Evolutionary conservation across 208 protist genomes (phyloP), one percentile per base, ranked within the genome.

Genomic region (Acanthamoeba castellanii): DNA sequence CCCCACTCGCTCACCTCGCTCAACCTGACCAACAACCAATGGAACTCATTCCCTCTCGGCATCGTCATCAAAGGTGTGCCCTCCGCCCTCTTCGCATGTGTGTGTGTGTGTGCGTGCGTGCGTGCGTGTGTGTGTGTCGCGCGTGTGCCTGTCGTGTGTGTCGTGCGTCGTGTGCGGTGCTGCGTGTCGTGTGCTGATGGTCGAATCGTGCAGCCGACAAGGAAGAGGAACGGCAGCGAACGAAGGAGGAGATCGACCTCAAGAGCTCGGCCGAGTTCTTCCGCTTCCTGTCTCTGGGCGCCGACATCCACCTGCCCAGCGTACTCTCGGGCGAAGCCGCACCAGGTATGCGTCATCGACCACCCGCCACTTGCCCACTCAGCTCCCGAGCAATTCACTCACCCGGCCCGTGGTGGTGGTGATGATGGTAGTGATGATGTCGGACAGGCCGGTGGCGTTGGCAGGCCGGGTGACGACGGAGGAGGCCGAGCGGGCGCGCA

Each of bases 211-310:
- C 68, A 76, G 68, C 68, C 18, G 68, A n/a, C 32, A 76, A 76
- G 34, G 68, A 76, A 27, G 68, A 76, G 34, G 8, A 47, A 20
- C 18, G 68, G 34, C 27, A 76, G 34, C 68, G 68, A 25, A 16
- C 3, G 68, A 76, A 76, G 27, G n/a, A 76, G n/a, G 68, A 76
- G 27, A 3, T 30, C 11, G 68, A 76, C 68, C 34, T 76, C 18
- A 32, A 45, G 34, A 76, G 68, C 68, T 76, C 68, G 34, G 68
- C n/a, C 34, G 68, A 76, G 68, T 76, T 76, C 68, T 76, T 76
- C 16, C 68, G n/a, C 22, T 76, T 76, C 68, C 27, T 76, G 34
- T 76, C 68, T 3, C 32, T 45, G 11, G 68, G 68, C 11, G 68
- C 32, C 34, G 68, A 76, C 30, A 76, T 76, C 34, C 68, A 76